These are phyloP conservation scores for Stagonosporopsis cucurbitacearum DNA, from an alignment of 2,329 filamentous ascomycete species.

Conservation along the genomic window DNA sequence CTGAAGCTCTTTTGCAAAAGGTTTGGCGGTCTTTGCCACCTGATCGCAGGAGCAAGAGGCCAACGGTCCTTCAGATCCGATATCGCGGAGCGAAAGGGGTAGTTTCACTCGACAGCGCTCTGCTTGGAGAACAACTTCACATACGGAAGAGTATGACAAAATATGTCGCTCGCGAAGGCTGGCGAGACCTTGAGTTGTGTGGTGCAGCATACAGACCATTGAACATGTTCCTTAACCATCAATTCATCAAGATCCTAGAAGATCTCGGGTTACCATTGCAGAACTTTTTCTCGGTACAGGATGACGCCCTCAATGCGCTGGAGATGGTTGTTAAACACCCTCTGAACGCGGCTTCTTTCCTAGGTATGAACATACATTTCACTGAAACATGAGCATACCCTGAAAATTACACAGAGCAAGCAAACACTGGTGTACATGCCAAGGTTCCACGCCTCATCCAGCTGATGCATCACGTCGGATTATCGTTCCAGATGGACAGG, in stretches of 20 bases:
- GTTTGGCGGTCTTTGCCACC: conserved; percentile 64
- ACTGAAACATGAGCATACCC: not conserved
- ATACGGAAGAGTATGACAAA: conserved; percentile 82
- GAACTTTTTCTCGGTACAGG: conserved; percentile 71
- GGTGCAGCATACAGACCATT: conserved; percentile 71
- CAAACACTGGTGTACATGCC: conserved; percentile 66
- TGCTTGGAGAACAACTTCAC: conserved; percentile 63
- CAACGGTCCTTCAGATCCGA: conserved; percentile 68
- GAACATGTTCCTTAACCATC: conserved; percentile 75
- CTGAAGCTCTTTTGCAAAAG: conserved; percentile 62
- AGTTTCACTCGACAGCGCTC: conserved; percentile 65
- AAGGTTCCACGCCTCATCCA: conserved; percentile 68
- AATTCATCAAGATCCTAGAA: conserved; percentile 85
- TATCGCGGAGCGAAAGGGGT: conserved; percentile 72
- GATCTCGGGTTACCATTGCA: conserved; percentile 68
- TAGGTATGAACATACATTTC: conserved; percentile 46
- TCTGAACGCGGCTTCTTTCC: conserved; percentile 69
- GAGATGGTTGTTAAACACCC: conserved; percentile 64
- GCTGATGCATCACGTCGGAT: conserved; percentile 61
- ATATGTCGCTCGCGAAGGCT: conserved; percentile 61
- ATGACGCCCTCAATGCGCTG: conserved; percentile 65
- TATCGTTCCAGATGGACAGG: conserved; percentile 70
- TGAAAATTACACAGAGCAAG: conserved; percentile 50
- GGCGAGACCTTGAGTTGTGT: conserved; percentile 71
- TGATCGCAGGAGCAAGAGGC: conserved; percentile 51